Evolutionary conservation across 2,329 filamentous ascomycete genomes (phyloP).

Genomic region (Colletotrichum nymphaeae): DNA sequence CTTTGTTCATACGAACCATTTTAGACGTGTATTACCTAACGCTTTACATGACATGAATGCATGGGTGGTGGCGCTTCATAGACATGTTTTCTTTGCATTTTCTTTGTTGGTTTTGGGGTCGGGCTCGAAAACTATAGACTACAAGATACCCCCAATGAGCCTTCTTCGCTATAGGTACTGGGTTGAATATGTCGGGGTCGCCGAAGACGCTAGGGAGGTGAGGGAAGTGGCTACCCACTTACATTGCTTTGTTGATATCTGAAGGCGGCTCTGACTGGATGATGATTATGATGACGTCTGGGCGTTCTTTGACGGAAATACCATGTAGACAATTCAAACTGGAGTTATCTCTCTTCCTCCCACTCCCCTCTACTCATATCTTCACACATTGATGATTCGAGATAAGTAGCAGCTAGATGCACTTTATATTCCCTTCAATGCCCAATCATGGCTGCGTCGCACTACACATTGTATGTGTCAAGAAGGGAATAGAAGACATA

Average conservation of each 20-base stretch:
- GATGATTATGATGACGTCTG: not conserved
- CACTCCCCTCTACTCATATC: fast-evolving
- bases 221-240: too few species aligned
- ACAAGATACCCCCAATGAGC: slow-evolving; percentile 24
- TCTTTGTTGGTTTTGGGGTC: not conserved
- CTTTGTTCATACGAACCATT: not conserved
- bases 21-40: not conserved
- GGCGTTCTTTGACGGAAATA: not conserved
- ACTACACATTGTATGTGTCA: too few species aligned
- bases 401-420: too few species aligned
- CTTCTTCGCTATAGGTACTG: not conserved
- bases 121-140: slow-evolving; percentile 10
- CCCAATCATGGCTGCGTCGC: too few species aligned
- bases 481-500: too few species aligned
- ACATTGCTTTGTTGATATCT: not conserved
- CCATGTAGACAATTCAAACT: not conserved
- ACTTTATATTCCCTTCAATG: too few species aligned
- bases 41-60: not conserved
- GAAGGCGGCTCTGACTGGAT: not conserved
- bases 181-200: not conserved
- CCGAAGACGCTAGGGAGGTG: too few species aligned
- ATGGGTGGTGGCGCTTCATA: slow-evolving; percentile 4
- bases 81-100: not conserved
- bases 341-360: not conserved
- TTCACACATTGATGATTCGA: not conserved